Evolutionary conservation across 2,329 filamentous ascomycete genomes (phyloP).

Genomic region (Dothidotthia symphoricarpi): DNA sequence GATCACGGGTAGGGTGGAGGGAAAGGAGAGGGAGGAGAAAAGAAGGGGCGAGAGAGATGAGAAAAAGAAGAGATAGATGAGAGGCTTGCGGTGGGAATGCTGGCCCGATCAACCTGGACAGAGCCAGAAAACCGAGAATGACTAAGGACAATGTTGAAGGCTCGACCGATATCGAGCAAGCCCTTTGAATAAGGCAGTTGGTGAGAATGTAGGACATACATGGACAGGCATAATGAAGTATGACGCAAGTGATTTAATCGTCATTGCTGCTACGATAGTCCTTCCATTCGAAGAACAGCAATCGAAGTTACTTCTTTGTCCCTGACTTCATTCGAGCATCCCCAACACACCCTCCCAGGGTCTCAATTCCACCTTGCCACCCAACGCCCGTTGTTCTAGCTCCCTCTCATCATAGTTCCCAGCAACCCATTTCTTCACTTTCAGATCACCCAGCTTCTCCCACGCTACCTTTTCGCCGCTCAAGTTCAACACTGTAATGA

Average conservation of each 20-base stretch:
- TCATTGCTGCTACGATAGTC: no score
- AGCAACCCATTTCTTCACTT: slow-evolving; percentile 38
- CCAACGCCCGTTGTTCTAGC: slow-evolving; percentile 16
- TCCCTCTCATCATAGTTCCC: slow-evolving; percentile 38
- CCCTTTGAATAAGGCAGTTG: no score
- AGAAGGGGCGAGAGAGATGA: background rate
- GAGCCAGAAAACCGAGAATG: no score
- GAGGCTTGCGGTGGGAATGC: no score
- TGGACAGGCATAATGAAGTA: no score
- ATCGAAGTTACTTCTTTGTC: no score
- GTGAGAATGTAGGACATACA: no score
- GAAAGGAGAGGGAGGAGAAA: slow-evolving; percentile 3
- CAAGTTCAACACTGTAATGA: slow-evolving; percentile 37
- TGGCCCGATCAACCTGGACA: no score
- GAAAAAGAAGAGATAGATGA: background rate
- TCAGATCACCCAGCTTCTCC: slow-evolving; percentile 25
- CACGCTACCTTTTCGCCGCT: slow-evolving; percentile 30
- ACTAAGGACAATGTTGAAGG: no score
- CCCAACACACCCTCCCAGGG: slow-evolving; percentile 41
- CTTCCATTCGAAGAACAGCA: no score
- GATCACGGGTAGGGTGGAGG: slow-evolving; percentile 30
- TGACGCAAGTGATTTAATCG: no score
- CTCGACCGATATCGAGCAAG: no score
- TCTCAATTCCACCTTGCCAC: slow-evolving; percentile 24
- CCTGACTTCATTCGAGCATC: slow-evolving; percentile 10